phyloP scores from a whole-genome alignment of 2,329 filamentous ascomycete species.

The Fusarium cyanostomum region DNA sequence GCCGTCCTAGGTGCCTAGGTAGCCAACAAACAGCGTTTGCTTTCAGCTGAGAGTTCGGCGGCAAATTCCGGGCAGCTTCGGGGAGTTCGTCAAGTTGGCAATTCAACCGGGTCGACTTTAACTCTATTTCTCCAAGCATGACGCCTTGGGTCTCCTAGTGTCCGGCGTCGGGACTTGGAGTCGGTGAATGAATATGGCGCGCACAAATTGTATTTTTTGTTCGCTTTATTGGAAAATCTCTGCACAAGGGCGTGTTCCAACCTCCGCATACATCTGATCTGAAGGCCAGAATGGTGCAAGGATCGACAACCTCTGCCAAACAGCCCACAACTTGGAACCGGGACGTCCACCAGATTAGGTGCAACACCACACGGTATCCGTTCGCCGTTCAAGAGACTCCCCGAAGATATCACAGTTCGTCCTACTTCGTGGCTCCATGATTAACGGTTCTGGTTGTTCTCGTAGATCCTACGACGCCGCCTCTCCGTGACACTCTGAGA shows the following conservation, averaged over 20 bases:
- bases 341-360: not conserved
- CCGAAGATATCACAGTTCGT: not conserved
- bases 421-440: conserved; percentile 20
- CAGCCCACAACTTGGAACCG: not conserved
- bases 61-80: conserved; percentile 22
- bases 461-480: not conserved
- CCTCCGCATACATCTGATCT: not conserved
- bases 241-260: not conserved
- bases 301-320: not conserved
- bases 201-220: not conserved
- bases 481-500: conserved; percentile 18
- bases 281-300: not conserved
- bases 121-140: conserved; percentile 17
- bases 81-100: conserved; percentile 27
- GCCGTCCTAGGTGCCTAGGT: too few species aligned
- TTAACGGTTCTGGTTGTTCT: conserved; percentile 7
- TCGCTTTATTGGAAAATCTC: not conserved
- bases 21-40: conserved; percentile 3
- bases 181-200: conserved; percentile 28
- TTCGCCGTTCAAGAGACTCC: conserved; percentile 2
- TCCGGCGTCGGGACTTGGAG: conserved; percentile 2
- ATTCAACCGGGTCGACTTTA: conserved; percentile 14
- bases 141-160: conserved; percentile 8
- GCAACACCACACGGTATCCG: not conserved
- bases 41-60: conserved; percentile 3